Evolutionary conservation across 2,329 filamentous ascomycete genomes (phyloP).

Genomic region (Epichloe sylvatica): DNA sequence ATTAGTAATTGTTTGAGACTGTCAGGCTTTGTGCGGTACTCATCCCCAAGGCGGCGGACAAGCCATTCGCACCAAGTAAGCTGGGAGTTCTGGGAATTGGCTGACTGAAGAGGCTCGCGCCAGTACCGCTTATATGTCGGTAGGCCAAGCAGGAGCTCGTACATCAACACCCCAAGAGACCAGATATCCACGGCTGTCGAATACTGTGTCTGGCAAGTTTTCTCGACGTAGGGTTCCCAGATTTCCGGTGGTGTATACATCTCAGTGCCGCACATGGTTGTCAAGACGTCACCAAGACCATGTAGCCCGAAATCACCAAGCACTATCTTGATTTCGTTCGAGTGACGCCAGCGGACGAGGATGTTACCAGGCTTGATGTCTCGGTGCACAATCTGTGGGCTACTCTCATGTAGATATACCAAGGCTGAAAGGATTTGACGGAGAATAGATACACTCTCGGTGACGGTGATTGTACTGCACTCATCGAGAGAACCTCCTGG

Average conservation of each 20-base stretch:
- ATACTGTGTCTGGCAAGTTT: conserved; percentile 31
- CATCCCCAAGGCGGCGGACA: not conserved
- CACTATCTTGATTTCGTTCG: not conserved
- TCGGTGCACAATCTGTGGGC: conserved; percentile 57
- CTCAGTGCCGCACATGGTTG: conserved; percentile 31
- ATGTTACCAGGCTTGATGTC: conserved; percentile 94
- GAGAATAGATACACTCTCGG: conserved; percentile 8
- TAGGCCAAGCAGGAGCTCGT: not conserved
- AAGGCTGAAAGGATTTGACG: conserved; percentile 9
- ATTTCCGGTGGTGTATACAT: not conserved
- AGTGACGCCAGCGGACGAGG: conserved; percentile 36
- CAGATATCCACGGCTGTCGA: conserved; percentile 81
- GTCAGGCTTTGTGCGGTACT: not conserved
- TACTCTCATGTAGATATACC: conserved; percentile 8
- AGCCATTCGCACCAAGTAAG: conserved; percentile 2
- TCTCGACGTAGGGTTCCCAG: not conserved
- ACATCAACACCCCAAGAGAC: conserved; percentile 68
- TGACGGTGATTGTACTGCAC: conserved; percentile 4
- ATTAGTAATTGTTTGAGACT: conserved; percentile 1
- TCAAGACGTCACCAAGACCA: conserved; percentile 47
- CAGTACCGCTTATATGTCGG: not conserved
- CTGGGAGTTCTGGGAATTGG: not conserved
- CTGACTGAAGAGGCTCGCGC: not conserved
- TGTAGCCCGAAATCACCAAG: not conserved
- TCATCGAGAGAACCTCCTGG: conserved; percentile 4